Percentiles rank a stretch among this genome's conserved stretches.
Conservation (phyloP, 345 rosid genomes). For the Moricandia arvensis region DNA sequence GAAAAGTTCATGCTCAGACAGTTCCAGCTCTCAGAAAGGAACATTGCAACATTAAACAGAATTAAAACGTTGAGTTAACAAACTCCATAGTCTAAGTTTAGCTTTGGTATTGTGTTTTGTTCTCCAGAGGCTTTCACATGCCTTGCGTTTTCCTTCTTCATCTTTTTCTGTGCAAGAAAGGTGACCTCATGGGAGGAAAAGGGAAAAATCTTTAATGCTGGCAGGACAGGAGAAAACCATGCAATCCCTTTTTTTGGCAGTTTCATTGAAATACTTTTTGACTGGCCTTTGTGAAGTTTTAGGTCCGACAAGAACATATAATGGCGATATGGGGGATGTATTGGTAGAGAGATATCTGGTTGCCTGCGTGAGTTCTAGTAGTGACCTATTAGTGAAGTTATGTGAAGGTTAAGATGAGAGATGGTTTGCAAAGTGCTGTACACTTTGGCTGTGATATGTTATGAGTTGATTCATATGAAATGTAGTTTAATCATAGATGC, state of each 20-base stretch:
- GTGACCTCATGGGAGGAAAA: conserved; percentile 87
- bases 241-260: conserved; percentile 54
- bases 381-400: conserved; percentile 25
- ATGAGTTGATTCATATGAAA: conserved; percentile 5
- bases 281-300: conserved; percentile 68
- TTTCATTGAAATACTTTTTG: conserved; percentile 55
- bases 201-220: conserved; percentile 42
- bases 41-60: conserved; percentile 57
- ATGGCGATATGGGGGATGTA: no score
- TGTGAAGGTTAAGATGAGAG: conserved; percentile 17
- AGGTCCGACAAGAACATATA: conserved; percentile 57
- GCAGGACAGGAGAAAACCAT: conserved; percentile 35
- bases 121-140: conserved; percentile 8
- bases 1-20: conserved; percentile 33
- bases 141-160: background rate
- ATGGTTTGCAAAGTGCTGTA: conserved; percentile 16
- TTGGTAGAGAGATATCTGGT: conserved; percentile 15
- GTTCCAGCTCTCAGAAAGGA: conserved; percentile 37
- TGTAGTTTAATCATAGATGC: background rate
- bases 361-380: conserved; percentile 12
- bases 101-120: conserved; percentile 5
- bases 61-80: conserved; percentile 64
- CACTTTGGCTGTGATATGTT: conserved; percentile 10
- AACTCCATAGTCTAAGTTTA: background rate
- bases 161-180: conserved; percentile 41